Conservation (phyloP, 2,329 filamentous ascomycete species). For the Fusarium poae region DNA sequence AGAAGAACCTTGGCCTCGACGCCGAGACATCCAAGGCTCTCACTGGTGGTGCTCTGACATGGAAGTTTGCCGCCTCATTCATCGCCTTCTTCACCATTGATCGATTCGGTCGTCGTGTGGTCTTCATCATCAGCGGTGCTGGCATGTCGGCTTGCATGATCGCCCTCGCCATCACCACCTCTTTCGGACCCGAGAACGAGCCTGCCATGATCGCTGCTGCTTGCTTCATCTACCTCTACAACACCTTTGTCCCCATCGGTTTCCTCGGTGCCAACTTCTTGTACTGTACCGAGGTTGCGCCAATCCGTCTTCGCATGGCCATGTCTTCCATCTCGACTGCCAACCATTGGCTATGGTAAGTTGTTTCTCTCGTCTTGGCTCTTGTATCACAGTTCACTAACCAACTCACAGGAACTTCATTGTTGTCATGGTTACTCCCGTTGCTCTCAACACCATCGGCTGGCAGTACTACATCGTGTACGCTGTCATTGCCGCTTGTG, state of each 20-base stretch:
- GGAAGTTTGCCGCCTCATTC: slow-evolving; percentile 52
- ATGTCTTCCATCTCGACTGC: slow-evolving; percentile 67
- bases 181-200: slow-evolving; percentile 39
- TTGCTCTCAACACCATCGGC: slow-evolving; percentile 70
- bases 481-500: slow-evolving; percentile 58
- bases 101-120: slow-evolving; percentile 46
- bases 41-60: slow-evolving; percentile 48
- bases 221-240: slow-evolving; percentile 74
- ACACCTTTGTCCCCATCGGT: slow-evolving; percentile 74
- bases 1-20: slow-evolving; percentile 45
- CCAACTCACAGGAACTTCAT: slow-evolving; percentile 55
- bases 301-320: slow-evolving; percentile 60
- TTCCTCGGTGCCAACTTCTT: slow-evolving; percentile 74
- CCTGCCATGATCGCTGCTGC: slow-evolving; percentile 43
- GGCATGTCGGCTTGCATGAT: slow-evolving; percentile 50
- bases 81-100: slow-evolving; percentile 50
- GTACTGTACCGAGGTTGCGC: slow-evolving; percentile 67
- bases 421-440: slow-evolving; percentile 72
- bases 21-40: slow-evolving; percentile 45
- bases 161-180: slow-evolving; percentile 46
- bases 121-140: slow-evolving; percentile 46
- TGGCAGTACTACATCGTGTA: slow-evolving; percentile 65
- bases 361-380: slow-evolving; percentile 16
- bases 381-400: slow-evolving; percentile 24
- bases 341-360: slow-evolving; percentile 50